Base-by-base conservation (phyloP, 73 alveolate genomes). In the Breviolum minutum region DNA sequence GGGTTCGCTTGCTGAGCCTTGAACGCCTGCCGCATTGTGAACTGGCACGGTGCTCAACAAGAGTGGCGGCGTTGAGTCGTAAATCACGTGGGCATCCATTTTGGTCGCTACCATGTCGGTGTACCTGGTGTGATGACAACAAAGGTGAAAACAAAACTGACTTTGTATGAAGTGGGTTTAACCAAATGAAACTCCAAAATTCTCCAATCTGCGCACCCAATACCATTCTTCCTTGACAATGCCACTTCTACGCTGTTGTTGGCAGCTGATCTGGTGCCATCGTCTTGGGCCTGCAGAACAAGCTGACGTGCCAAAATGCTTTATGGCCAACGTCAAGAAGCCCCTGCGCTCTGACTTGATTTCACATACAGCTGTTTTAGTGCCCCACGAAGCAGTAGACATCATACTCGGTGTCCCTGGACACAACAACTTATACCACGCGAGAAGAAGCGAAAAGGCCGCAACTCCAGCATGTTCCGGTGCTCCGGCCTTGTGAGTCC, bases 1-100 rank as follows among this genome's bases (percentile, higher is more conserved):
- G 27, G 63, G 22, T 9, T 17, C 17, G 24, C 14, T 77, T 26
- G 86, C 89, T 80, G 29, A 48, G 89, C 69, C 30, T 9, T 27
- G 48, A 30, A 80, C 89, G 19, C 89, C 89, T 7, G 60, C 91
- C 11, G 96, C 96, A 70, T 89, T 89, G 96, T 89, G 96, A 68
- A 73, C 74, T 8, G 96, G 96, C 13, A 40, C 74, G 19, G 69
- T 60, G 74, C 87, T 73, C 62, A 89, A 27, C 73, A 89, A 79
- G 30, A 30, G 84, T 26, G 96, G 96, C 24, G 96, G 32, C 20
- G 68, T 73, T 16, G 96, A 89, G 63, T 89, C 96, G 74, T 89
- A 89, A 63, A 89, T 30, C 70, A 89, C 96, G 22, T 89, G 96
- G 62, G 96, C 96, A 48, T 89, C 96, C 96, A 89, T 89, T 26